These are phyloP conservation scores for Dictyostelium capitatum DNA, from an alignment of 78 protist species.

Conservation along the genomic window DNA sequence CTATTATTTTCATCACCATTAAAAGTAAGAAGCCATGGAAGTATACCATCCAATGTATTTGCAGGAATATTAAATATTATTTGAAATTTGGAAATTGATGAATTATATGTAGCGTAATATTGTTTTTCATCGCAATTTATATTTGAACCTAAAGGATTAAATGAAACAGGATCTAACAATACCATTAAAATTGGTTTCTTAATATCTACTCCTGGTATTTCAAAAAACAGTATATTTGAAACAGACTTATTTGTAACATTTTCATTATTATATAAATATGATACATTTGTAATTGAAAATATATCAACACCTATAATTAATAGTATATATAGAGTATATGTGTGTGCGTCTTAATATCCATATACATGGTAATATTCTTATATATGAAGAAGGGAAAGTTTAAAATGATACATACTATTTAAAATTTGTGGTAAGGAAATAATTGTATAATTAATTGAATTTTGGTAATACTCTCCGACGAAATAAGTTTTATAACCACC, in stretches of 20 bases:
- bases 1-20: not conserved
- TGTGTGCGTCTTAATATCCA: too few relatives aligned
- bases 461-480: too few relatives aligned
- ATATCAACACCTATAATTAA: too few relatives aligned
- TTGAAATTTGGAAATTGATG: not conserved
- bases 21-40: not conserved
- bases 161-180: not conserved
- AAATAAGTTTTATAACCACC: too few relatives aligned
- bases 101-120: not conserved
- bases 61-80: not conserved
- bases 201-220: not conserved
- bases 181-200: not conserved
- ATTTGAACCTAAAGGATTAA: not conserved
- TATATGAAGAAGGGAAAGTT: too few relatives aligned
- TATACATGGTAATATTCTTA: too few relatives aligned
- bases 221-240: not conserved
- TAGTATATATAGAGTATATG: too few relatives aligned
- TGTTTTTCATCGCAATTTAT: too few relatives aligned
- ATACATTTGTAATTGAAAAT: not conserved
- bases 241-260: not conserved
- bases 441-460: too few relatives aligned
- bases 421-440: too few relatives aligned
- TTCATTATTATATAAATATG: not conserved
- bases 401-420: too few relatives aligned
- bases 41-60: not conserved